phyloP scores from a whole-genome alignment of 164 flowering plant genomes.

The Paratinospora sagittata region DNA sequence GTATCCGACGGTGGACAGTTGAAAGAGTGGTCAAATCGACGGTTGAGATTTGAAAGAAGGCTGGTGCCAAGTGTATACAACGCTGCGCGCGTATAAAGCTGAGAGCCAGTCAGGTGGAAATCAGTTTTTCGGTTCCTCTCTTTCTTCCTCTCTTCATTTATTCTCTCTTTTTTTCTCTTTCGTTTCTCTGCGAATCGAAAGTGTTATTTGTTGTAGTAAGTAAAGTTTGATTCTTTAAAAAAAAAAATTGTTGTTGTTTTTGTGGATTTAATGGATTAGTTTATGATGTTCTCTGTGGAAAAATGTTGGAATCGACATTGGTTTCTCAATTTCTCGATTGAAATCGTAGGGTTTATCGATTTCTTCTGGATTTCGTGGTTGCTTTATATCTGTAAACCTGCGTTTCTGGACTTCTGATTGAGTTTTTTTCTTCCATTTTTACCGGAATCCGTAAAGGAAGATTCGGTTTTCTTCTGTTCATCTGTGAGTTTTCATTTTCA shows the following conservation, averaged over 20 bases:
- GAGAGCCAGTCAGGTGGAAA: not conserved
- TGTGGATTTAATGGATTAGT: too few relatives aligned
- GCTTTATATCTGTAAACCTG: too few relatives aligned
- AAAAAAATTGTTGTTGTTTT: not conserved
- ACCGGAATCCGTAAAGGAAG: too few relatives aligned
- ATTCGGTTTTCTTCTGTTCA: not conserved
- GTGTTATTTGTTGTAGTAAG: not conserved
- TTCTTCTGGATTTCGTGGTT: not conserved
- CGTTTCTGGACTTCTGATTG: too few relatives aligned
- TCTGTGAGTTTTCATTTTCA: too few relatives aligned
- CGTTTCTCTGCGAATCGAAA: not conserved
- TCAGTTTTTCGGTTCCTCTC: constrained; percentile 9
- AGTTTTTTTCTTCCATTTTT: too few relatives aligned
- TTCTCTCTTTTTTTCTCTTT: not conserved
- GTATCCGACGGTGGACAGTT: not conserved
- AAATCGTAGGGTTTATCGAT: not conserved
- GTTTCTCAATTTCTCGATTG: not conserved
- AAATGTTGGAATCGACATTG: not conserved
- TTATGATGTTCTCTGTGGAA: not conserved
- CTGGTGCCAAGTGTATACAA: not conserved
- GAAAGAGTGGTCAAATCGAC: not conserved
- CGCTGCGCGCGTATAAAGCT: constrained; percentile 4
- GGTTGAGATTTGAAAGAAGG: not conserved
- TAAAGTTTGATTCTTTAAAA: not conserved
- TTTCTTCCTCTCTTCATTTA: not conserved